Conservation (phyloP, 371 early-diverging fungal species). For the Actinomortierella ambigua region DNA sequence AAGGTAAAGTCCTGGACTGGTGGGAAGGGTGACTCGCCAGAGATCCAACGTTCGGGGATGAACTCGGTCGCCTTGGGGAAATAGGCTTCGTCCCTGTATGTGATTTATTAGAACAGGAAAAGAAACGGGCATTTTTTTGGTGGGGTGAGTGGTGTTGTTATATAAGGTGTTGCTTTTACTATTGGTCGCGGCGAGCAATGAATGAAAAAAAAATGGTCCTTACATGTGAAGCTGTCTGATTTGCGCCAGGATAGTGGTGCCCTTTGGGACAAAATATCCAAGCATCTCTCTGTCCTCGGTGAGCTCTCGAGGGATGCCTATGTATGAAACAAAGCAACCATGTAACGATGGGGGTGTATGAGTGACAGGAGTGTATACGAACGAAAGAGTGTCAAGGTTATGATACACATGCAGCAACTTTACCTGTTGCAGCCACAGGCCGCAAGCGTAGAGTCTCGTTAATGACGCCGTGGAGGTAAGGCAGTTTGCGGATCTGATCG, state of each 20-base stretch:
- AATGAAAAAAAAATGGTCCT: no score
- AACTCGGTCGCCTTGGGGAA: constrained; percentile 19
- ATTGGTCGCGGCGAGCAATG: no score
- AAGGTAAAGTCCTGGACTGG: constrained; percentile 32
- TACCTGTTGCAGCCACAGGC: constrained; percentile 31
- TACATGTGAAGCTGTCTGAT: no score
- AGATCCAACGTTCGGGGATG: constrained; percentile 31
- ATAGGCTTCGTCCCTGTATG: constrained; percentile 10
- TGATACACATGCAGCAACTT: no score
- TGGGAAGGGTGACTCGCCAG: constrained; percentile 23
- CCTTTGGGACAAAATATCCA: constrained; percentile 20
- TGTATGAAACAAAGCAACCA: no score
- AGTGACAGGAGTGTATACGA: no score
- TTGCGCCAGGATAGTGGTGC: constrained; percentile 18
- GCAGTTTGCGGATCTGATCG: constrained; percentile 27
- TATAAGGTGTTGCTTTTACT: no score
- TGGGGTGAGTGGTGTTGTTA: no score
- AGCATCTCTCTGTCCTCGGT: constrained; percentile 14
- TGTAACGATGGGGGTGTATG: no score
- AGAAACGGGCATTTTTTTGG: no score
- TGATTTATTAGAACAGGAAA: no score
- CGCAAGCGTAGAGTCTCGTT: constrained; percentile 36
- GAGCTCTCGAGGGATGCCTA: constrained; percentile 31
- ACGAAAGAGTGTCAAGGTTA: no score
- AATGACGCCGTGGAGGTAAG: constrained; percentile 27